Base-by-base conservation (phyloP, 805 yeast species). In the Teunomyces cretensis region DNA sequence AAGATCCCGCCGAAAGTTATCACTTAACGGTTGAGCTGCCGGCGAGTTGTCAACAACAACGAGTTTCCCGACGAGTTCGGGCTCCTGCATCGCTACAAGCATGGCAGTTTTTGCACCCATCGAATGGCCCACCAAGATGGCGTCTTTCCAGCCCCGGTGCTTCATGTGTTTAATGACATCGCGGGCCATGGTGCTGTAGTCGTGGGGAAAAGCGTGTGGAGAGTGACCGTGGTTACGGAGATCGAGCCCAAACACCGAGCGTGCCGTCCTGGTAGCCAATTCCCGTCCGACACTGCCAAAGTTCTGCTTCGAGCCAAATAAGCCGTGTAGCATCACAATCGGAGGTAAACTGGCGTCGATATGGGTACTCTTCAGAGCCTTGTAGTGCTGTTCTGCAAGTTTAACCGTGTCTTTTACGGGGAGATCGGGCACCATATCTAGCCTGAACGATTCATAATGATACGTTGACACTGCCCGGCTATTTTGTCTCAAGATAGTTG, bases 61-160 rank as follows among this genome's bases (percentile, higher is more conserved):
- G 27, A 79, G 52, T 45, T 67, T 70, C 4, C 64, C 55, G 0
- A 78, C 64, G 28, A 62, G 45, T 3, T 66, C 69, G 1, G 79
- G 79, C 37, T 64, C 49, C 46, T 57, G 53, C 28, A 81, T 55
- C 0, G 78, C 61, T 1, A 70, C 68, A 39, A 72, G 44, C 75
- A 81, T 72, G 0, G 78, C 79, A 1, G 76, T 72, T 53, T 79
- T 80, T 3, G 83, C 85, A 1, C 87, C 87, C 79, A 81, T 74
- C 14, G 83, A 79, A 54, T 77, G 83, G 0, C 86, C 86, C 22
- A 68, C 50, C 2, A 64, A 46, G 14, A 52, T 58, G 8, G 45
- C 44, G 4, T 53, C 37, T 8, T 45, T 37, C 53, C 61, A 52
- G 0, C 46, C 15, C 12, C 45, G 35, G 9, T 60, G 54, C 30